Base-by-base conservation (phyloP, 306 rosid species). In the Cicer bijugum region DNA sequence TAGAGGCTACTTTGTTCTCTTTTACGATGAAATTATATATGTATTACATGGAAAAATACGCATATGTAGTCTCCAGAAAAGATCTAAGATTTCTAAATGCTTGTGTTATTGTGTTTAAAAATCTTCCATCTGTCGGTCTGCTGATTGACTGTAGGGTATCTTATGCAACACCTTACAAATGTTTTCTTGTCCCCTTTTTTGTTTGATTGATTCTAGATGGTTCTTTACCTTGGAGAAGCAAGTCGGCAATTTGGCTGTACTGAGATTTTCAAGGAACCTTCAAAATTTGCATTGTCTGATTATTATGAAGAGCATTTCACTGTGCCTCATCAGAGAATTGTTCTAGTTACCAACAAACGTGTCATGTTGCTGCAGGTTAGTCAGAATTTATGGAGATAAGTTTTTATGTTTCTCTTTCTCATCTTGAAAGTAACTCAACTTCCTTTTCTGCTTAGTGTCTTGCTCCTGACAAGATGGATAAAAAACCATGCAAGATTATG, bases 191-290 rank as follows among this genome's bases (percentile, higher is more conserved):
- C 48, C 52, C 75, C 20, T 53, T 44, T 61, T 45, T 56, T 67
- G 33, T 71, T 70, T 70, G 47, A 47, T 66, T 51, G 60, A 50
- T 72, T 48, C 79, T 77, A 94, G 99, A 91, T 94, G 99, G 87
- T 91, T 74, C 92, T 94, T 67, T 88, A 85, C 89, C 95, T 94
- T 46, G 99, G 88, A 65, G 99, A 91, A 88, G 93, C 93, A 71
- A 90, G 97, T 73, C 90, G 86, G 47, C 92, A 82, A 47, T 94
- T 94, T 59, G 96, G 99, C 67, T 94, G 97, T 84, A 87, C 99
- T 70, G 96, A 91, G 67, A 74, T 94, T 77, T 94, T 94, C 88
- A 94, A 89, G 86, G 99, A 91, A 79, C 97, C 96, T 82, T 94
- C 99, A 57, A 94, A 94, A 78, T 94, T 82, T 75, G 97, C 99